Evolutionary conservation across 225 moss, liverwort and hornwort genomes (phyloP), one percentile per base, ranked within the genome.

Genomic region (Marchantia polymorpha): DNA sequence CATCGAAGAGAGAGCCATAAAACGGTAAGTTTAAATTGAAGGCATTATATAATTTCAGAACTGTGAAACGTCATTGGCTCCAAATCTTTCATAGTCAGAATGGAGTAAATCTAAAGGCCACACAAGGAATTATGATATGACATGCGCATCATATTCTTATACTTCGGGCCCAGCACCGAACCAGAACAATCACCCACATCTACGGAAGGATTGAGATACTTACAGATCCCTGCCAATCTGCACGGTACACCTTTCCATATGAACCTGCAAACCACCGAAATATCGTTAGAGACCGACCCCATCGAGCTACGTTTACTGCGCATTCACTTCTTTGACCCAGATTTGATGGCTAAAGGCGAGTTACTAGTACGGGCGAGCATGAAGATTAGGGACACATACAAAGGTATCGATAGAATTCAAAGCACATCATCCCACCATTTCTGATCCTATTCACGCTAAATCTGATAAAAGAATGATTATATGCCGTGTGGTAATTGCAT

Each of bases 201-300:
- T 39, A 22, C 9, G 61, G 23, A 67, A 10, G 67, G 67, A 31
- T 31, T 0, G 47, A 31, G 52, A 26, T 53, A 86, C 92, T 92
- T 83, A 97, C 94, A 86, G 97, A 99, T 14, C 94, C 94, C 87
- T 99, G 94, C 94, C 97, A 99, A 83, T 99, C 97, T 11, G 90
- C 97, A 59, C 97, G 93, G 90, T 89, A 94, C 8, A 99, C 97
- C 84, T 93, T 94, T 48, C 97, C 97, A 85, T 93, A 99, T 69
- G 97, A 99, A 16, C 97, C 94, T 94, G 86, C 53, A 77, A 15
- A 64, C 27, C 48, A 74, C 27, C 30, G 71, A 52, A 58, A 31
- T 29, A 8, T 20, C 39, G 20, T 13, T 17, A 59, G 17, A 55
- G 13, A 19, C 5, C 0, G 48, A 64, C 23, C 23, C 58, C 61